Evolutionary conservation across 2,329 filamentous ascomycete genomes (phyloP), one percentile per base, ranked within the genome.

Genomic region (Catunica adiposa): DNA sequence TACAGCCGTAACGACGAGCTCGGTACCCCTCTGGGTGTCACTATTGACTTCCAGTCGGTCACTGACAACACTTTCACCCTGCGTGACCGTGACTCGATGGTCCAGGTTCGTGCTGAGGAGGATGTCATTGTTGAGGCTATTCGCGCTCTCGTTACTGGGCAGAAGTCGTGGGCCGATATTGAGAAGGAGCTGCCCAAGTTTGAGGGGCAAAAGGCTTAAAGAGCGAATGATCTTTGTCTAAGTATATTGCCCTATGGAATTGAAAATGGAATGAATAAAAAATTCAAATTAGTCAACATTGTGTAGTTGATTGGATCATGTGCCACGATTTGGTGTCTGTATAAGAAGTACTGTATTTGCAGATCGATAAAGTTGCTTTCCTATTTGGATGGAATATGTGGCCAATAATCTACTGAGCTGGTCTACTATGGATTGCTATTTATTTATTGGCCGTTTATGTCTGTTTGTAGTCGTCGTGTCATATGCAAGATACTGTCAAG

Each of bases 1-100:
- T 94, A 90, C 68, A 79, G 83, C 63, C 80, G 88, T 62, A 94
- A 94, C 66, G 89, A 95, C 68, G 88, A 94, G 71, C 76, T 94
- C 55, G 89, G 89, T 63, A 94, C 89, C 23, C 86, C 88, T 2
- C 81, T 94, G 61, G 88, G 86, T 65, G 80, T 95, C 66, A 94
- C 89, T 0, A 78, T 94, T 57, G 89, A 95, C 70, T 94, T 94
- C 76, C 84, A 94, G 72, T 89, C 85, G 40, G 72, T 94, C 61
- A 79, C 89, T 68, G 86, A 94, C 67, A 79, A 79, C 65, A 83
- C 83, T 3, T 78, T 89, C 64, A 94, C 89, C 1, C 77, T 94
- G 59, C 76, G 89, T 63, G 89, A 94, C 66, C 80, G 86, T 59
- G 88, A 95, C 70, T 82, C 81, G 26, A 94, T 84, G 56, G 83